Evolutionary conservation across 352 stramenopile species (phyloP), one percentile per base, ranked within the genome.

Genomic region (Blastocystis hominis): DNA sequence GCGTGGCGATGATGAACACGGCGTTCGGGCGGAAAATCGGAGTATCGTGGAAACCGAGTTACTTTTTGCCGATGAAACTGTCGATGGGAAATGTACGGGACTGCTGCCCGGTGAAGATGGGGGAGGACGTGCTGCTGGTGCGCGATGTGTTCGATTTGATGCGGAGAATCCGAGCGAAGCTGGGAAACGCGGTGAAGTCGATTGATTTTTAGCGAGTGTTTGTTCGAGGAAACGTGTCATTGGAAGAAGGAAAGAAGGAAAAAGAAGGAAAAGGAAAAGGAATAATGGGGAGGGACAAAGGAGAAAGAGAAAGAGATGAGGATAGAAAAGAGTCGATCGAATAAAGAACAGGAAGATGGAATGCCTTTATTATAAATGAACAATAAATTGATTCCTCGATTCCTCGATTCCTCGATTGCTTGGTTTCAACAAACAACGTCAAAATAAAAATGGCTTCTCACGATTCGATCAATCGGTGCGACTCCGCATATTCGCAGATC

Each of bases 1-100:
- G 70, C 42, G 70, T 80, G 15, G 70, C 55, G 42, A 80, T 80
- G 70, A 80, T 80, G 70, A 80, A 80, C 63, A 64, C 30, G 10
- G 20, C 38, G 55, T 80, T 50, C 20, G 70, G 70, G 0, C 30
- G 30, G 55, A 80, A 80, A 46, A 80, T 80, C 36, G 70, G 70
- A 17, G 63, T 80, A 36, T 50, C 70, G 17, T 80, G 70, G 70
- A 80, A 80, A n/a, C 70, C 70, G 20, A 54, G 46, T 5, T 80
- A 80, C 42, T 80, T 80, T 46, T 42, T 80, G 1, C 70, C 70
- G 36, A 13, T 40, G 50, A 63, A n/a, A 42, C 62, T 80, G 70
- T 63, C 15, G 20, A 80, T 80, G 70, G 70, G 42, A 42, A 80
- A 47, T 46, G 53, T 80, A 42, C 36, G 17, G 4, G 15, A 80